Percentiles rank a stretch among this genome's conserved stretches.
phyloP scores from a whole-genome alignment of 495 filamentous ascomycete genomes.

The Amphirosellinia nigrospora region DNA sequence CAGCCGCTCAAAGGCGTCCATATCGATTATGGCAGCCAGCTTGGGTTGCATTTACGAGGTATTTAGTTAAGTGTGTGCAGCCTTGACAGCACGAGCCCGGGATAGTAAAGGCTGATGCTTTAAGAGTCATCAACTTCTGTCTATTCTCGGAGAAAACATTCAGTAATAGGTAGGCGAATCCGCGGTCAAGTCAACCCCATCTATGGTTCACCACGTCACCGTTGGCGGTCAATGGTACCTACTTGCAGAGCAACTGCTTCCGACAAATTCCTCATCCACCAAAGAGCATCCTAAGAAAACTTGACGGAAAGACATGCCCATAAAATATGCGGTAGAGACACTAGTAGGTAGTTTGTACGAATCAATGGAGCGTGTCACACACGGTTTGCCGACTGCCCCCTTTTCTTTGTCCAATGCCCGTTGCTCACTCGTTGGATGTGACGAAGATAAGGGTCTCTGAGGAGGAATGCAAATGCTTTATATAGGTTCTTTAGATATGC shows the following conservation, averaged over 20 bases:
- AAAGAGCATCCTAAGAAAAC: background rate
- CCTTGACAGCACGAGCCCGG: constrained; percentile 1
- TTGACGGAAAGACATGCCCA: too few species aligned
- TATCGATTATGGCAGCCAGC: constrained; percentile 8
- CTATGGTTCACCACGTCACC: constrained; percentile 17
- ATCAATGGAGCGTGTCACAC: constrained; percentile 10
- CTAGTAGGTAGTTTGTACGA: too few species aligned
- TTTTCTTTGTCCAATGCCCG: constrained; percentile 23
- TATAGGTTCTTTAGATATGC: constrained; percentile 14
- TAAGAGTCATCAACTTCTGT: constrained; percentile 1
- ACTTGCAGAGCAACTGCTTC: background rate
- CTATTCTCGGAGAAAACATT: constrained; percentile 11
- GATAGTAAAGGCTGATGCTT: constrained; percentile 1
- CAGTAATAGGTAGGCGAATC: background rate
- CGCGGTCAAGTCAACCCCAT: background rate
- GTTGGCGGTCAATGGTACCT: constrained; percentile 11
- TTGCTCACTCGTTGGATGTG: background rate
- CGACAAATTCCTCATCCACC: constrained; percentile 1
- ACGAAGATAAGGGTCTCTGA: constrained; percentile 1
- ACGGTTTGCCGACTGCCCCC: constrained; percentile 22
- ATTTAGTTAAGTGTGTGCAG: background rate
- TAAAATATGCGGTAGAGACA: too few species aligned
- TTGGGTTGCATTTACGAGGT: background rate
- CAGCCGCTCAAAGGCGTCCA: constrained; percentile 5
- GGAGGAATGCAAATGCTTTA: constrained; percentile 6